Conservation (phyloP, 1,284 basidiomycete genomes). For the Moniliophthora roreri region DNA sequence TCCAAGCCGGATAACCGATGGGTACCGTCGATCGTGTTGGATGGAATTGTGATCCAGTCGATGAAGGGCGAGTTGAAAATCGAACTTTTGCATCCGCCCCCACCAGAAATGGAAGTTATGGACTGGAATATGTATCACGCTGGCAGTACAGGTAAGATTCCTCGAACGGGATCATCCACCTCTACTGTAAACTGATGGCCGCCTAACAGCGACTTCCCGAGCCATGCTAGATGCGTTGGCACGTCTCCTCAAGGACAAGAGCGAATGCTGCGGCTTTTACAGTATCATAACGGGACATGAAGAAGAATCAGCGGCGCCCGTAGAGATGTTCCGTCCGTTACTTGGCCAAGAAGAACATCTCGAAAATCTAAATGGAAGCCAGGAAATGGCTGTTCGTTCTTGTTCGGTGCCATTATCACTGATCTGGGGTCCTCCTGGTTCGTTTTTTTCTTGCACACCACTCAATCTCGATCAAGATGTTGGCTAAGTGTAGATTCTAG, state of each 20-base stretch:
- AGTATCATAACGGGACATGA: slow-evolving; percentile 23
- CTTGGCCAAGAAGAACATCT: slow-evolving; percentile 4
- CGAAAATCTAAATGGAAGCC: slow-evolving; percentile 49
- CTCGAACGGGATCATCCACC: neutral
- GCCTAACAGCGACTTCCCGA: slow-evolving; percentile 47
- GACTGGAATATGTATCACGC: slow-evolving; percentile 66
- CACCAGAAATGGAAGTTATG: slow-evolving; percentile 55
- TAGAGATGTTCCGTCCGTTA: neutral
- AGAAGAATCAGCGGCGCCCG: no score
- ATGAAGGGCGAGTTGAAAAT: slow-evolving; percentile 53
- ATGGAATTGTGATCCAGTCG: slow-evolving; percentile 53
- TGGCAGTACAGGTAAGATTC: slow-evolving; percentile 48
- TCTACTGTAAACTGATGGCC: neutral
- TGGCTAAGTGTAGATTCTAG: no score
- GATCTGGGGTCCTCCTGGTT: slow-evolving; percentile 67
- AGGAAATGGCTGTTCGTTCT: slow-evolving; percentile 45
- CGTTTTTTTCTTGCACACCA: neutral
- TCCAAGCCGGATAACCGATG: slow-evolving; percentile 53
- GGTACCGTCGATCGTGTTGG: slow-evolving; percentile 44
- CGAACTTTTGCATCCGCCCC: slow-evolving; percentile 51
- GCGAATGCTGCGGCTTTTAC: slow-evolving; percentile 50
- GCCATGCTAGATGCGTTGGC: slow-evolving; percentile 64
- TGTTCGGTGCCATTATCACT: slow-evolving; percentile 45
- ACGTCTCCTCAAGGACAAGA: slow-evolving; percentile 40
- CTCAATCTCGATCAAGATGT: neutral